Base-by-base conservation (phyloP, 1,284 basidiomycete species). In the Cryptococcus depauperatus region DNA sequence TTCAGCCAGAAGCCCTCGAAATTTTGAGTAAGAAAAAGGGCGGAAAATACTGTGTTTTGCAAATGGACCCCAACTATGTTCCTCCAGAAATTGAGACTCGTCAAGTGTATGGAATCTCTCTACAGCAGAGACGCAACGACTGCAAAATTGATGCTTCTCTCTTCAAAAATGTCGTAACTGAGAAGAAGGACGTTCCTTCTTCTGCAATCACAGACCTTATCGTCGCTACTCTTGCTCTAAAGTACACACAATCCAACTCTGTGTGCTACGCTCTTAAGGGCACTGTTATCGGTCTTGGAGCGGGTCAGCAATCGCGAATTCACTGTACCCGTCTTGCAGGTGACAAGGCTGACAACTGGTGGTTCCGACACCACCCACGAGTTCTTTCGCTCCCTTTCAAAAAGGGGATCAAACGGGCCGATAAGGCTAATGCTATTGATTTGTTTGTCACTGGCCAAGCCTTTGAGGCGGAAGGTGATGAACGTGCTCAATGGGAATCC, bases 211-310 rank as follows among this genome's bases (percentile, higher is more conserved):
- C 79, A 22, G 91, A 95, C 68, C 75, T 96, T 47, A 87, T 91
- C 56, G 85, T 95, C 44, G 95, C 95, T 16, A 97, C 92, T 3
- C 83, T 97, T 28, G 85, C 93, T 1, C 79, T 98, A 63, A 99
- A 98, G 72, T 98, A 97, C 77, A 99, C 93, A 0, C 95, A 98
- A 71, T 97, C 92, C 50, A 98, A 98, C 79, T 92, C 87, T 56
- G 95, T 99, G 43, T 87, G 92, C 41, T 99, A 97, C 71, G 90
- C 93, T 2, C 84, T 85, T 61, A 84, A 83, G 65, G 95, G 93
- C 29, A 82, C 90, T 27, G 85, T 96, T 66, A 81, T 99, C 61
- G 95, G 95, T 46, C 84, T 97, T 41, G 93, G 93, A 42, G 95
- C 95, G 0, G 93, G 95, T 13, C 93, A 98, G 70, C 95, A 98